phyloP scores from a whole-genome alignment of 148 eudicot species.

The Chenopodium suecicum region DNA sequence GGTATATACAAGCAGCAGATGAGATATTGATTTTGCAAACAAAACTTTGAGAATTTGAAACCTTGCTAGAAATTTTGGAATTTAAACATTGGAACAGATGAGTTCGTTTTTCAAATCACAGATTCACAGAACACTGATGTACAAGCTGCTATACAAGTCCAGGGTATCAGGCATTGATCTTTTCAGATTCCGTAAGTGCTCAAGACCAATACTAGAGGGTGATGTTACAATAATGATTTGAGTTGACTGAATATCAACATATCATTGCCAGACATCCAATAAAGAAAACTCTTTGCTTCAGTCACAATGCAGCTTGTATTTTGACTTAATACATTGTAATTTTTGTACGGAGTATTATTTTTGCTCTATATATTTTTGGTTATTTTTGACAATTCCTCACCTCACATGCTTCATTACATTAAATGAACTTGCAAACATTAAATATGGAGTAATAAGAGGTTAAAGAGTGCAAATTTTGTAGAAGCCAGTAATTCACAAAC shows the following conservation, averaged over 20 bases:
- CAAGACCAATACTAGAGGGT: not conserved
- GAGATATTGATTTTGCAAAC: not conserved
- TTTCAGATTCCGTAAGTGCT: not conserved
- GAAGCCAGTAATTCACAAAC: too few species aligned
- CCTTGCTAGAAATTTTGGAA: not conserved
- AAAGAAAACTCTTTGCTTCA: not conserved
- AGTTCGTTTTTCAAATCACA: not conserved
- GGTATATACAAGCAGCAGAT: not conserved
- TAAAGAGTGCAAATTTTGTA: too few species aligned
- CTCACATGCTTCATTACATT: too few species aligned
- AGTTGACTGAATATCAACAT: not conserved
- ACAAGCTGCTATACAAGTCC: not conserved
- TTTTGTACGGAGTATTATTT: too few species aligned
- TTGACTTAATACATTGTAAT: too few species aligned
- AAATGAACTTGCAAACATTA: too few species aligned
- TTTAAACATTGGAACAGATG: not conserved
- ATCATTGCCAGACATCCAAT: not conserved
- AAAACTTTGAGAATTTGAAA: not conserved
- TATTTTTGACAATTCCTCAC: not conserved
- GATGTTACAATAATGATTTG: not conserved
- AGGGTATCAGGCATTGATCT: not conserved
- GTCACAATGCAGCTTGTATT: not conserved
- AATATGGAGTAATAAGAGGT: too few species aligned
- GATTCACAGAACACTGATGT: not conserved
- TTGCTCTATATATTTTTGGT: not conserved